Percentiles rank a stretch among this genome's conserved stretches.
Evolutionary conservation across 2,329 filamentous ascomycete genomes (phyloP).

Genomic region (Microcyclospora tardicrescens): DNA sequence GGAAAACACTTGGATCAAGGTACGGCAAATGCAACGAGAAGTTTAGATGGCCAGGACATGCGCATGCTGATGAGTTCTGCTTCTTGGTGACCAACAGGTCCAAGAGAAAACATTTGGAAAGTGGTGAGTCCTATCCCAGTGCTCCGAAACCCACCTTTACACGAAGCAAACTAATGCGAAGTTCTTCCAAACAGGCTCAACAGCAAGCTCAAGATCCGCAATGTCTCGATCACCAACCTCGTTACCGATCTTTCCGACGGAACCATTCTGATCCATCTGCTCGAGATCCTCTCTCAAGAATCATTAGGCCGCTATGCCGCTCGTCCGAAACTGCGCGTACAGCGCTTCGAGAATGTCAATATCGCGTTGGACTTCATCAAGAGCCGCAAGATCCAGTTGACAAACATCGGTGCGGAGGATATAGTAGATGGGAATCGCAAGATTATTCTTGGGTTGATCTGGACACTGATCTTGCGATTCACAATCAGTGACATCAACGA

Average conservation of each 20-base stretch:
- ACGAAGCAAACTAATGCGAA: neutral
- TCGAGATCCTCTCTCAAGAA: conserved; percentile 90
- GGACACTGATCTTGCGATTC: conserved; percentile 94
- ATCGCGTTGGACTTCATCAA: conserved; percentile 89
- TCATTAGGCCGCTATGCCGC: conserved; percentile 94
- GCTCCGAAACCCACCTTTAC: no score
- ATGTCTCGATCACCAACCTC: conserved; percentile 72
- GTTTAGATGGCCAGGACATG: neutral
- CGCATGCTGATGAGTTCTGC: conserved; percentile 2
- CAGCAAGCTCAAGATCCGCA: conserved; percentile 72
- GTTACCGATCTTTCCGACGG: conserved; percentile 86
- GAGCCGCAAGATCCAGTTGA: conserved; percentile 83
- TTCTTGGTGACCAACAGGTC: conserved; percentile 11
- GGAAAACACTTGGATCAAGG: conserved; percentile 9
- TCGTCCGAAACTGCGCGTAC: conserved; percentile 88
- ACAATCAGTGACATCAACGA: conserved; percentile 98
- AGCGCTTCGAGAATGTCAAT: conserved; percentile 97
- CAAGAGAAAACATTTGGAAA: conserved; percentile 99
- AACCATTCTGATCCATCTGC: conserved; percentile 88
- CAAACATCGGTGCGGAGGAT: conserved; percentile 96
- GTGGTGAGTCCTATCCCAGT: conserved; percentile 48
- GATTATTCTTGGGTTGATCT: conserved; percentile 93
- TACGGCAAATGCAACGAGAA: neutral
- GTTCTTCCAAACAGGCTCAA: conserved; percentile 54
- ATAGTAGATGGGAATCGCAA: conserved; percentile 96